Base-by-base conservation (phyloP, 2,329 filamentous ascomycete species). In the Sporothrix curviconia region DNA sequence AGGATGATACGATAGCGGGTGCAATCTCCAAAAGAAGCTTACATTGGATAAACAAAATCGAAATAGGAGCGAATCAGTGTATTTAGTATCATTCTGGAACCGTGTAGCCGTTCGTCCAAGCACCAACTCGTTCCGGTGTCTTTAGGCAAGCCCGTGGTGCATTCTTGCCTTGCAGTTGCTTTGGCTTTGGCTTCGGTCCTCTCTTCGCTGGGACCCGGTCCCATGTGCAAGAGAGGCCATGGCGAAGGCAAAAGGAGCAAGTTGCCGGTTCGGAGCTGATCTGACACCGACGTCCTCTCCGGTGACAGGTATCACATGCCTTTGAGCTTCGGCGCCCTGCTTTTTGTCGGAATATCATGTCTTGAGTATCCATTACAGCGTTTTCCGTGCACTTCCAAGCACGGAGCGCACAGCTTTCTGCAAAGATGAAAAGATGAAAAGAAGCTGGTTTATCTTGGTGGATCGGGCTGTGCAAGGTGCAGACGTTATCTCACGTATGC, bases 41-140 rank as follows among this genome's bases (percentile, higher is more conserved):
- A 57, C 58, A 59, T 47, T 32, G 58, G 58, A 34, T 59, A 59
- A 37, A 59, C 58, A 50, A 59, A 59, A 37, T 59, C 47, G 44
- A 57, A 57, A n/a, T 40, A 51, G 1, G 55, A 57, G 7, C 44
- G 24, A 8, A 57, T 51, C 22, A 57, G n/a, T n/a, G 19, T 40
- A 9, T 24, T 24, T 8, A 57, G 17, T 1, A 42, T 39, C 4
- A 2, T 9, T 5, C 25, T 34, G 14, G 55, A 51, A n/a, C 55
- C 55, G n/a, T 57, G 55, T 12, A 8, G 34, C 7, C 25, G 46
- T 4, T 36, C 46, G 14, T 57, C 28, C 15, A 57, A 11, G 11
- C 3, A 4, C 55, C 44, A 51, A 14, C 11, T 3, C 15, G 36
- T 6, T 4, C 9, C 22, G 4, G 15, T 32, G 28, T 11, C 28